Evolutionary conservation across 805 yeast genomes (phyloP).

Genomic region (Pichia exigua): DNA sequence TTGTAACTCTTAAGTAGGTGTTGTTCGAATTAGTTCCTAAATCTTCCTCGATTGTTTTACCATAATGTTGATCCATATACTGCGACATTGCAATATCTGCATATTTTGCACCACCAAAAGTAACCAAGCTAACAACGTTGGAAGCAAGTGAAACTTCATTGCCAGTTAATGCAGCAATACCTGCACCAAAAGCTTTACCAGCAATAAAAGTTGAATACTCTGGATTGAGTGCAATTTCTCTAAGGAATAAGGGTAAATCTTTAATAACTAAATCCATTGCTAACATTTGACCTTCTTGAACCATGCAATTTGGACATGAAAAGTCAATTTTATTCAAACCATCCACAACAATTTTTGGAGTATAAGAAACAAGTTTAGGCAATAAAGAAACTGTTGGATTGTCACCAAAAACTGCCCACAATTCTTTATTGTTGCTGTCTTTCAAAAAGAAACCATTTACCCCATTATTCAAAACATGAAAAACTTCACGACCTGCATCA

Average conservation of each 20-base stretch:
- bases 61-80: constrained; percentile 4
- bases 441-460: not conserved
- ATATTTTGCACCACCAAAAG: constrained; percentile 1
- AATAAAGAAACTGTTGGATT: not conserved
- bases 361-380: not conserved
- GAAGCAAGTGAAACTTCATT: not conserved
- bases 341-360: not conserved
- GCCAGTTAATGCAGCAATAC: not conserved
- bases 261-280: not conserved
- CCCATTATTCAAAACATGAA: not conserved
- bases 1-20: constrained; percentile 1
- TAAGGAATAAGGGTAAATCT: constrained; percentile 1
- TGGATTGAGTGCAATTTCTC: constrained; percentile 1
- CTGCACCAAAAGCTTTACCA: constrained; percentile 2
- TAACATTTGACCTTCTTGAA: constrained; percentile 1
- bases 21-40: not conserved
- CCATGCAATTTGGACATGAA: not conserved
- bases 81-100: not conserved
- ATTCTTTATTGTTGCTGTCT: not conserved
- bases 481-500: constrained; percentile 1
- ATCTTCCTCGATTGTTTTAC: not conserved
- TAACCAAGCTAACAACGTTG: not conserved
- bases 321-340: not conserved
- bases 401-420: constrained; percentile 2
- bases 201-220: not conserved